phyloP scores from a whole-genome alignment of 257 asterid genomes.

The Lantana camara region DNA sequence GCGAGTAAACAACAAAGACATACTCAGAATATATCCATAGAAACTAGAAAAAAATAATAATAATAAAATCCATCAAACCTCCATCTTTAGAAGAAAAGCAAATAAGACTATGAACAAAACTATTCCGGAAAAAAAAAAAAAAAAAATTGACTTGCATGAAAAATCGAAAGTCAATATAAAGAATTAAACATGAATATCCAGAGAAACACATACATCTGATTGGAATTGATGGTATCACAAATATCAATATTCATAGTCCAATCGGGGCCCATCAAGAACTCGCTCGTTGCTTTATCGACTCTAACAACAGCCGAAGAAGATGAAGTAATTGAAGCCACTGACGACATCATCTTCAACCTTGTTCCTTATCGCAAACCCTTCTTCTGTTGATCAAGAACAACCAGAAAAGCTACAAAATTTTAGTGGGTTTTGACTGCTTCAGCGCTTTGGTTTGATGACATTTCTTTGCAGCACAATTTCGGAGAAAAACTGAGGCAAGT shows the following conservation, averaged over 20 bases:
- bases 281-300: slow-evolving; percentile 98
- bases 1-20: neutral
- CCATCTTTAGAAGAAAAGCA: slow-evolving; percentile 2
- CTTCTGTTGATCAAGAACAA: slow-evolving; percentile 18
- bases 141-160: slow-evolving; percentile 63
- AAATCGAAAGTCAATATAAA: neutral
- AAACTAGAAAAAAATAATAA: neutral
- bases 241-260: slow-evolving; percentile 95
- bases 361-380: neutral
- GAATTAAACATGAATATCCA: neutral
- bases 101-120: slow-evolving; percentile 2
- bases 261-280: slow-evolving; percentile 93
- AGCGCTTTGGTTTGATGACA: slow-evolving; percentile 24
- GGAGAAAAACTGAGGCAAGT: neutral
- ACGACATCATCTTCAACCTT: slow-evolving; percentile 24
- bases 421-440: slow-evolving; percentile 38
- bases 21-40: neutral
- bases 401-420: slow-evolving; percentile 27
- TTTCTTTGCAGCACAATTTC: slow-evolving; percentile 13
- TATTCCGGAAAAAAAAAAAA: slow-evolving; percentile 16
- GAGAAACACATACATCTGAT: slow-evolving; percentile 54
- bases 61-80: slow-evolving; percentile 8
- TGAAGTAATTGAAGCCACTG: slow-evolving; percentile 45
- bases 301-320: slow-evolving; percentile 62
- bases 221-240: slow-evolving; percentile 79